Conservation (phyloP, 257 asterid species). For the Parsonsia alboflavescens region DNA sequence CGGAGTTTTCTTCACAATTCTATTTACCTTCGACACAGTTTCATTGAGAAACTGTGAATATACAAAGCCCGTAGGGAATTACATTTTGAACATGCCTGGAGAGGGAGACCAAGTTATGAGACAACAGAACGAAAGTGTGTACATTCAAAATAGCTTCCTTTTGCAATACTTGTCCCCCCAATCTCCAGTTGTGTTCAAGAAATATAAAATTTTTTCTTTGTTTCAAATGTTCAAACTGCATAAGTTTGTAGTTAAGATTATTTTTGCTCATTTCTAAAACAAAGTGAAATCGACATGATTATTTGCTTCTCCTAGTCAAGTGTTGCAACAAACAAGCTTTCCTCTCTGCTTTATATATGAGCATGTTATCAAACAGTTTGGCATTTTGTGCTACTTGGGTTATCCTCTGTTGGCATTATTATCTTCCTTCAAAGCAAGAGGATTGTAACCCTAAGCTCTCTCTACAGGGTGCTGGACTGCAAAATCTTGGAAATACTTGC, state of each 20-base stretch:
- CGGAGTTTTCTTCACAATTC: neutral
- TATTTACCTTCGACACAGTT: neutral
- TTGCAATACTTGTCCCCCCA: neutral
- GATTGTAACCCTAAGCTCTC: slow-evolving; percentile 16
- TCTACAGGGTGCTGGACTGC: slow-evolving; percentile 96
- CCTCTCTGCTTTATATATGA: neutral
- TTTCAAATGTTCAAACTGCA: neutral
- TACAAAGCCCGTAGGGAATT: neutral
- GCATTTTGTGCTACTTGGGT: neutral
- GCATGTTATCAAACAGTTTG: neutral
- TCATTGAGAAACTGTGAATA: neutral
- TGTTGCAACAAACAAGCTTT: neutral
- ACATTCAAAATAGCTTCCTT: no score
- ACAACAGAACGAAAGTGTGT: neutral
- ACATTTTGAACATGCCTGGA: neutral
- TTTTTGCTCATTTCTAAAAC: neutral
- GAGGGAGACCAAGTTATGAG: neutral
- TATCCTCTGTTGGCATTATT: neutral
- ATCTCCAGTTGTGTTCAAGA: neutral
- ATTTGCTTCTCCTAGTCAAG: neutral
- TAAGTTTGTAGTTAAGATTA: neutral
- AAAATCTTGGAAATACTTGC: slow-evolving; percentile 96
- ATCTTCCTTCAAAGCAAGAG: slow-evolving; percentile 2
- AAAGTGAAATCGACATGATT: neutral
- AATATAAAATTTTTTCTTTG: neutral